These are phyloP conservation scores for Ambrosiella xylebori DNA, from an alignment of 2,329 filamentous ascomycete genomes.

Conservation along the genomic window DNA sequence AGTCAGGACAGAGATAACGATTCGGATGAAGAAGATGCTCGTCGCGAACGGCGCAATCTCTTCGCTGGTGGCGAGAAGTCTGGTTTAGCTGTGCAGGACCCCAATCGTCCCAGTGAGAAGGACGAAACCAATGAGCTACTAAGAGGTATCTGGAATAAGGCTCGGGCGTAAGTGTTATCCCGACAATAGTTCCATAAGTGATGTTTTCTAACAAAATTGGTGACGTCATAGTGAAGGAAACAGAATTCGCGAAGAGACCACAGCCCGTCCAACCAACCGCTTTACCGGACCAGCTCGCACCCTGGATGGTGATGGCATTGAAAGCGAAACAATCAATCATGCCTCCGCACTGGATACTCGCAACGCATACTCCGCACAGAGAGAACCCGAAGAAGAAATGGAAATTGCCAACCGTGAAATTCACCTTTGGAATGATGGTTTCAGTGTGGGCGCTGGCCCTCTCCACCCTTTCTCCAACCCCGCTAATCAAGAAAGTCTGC, in stretches of 20 bases:
- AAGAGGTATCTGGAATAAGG: constrained; percentile 47
- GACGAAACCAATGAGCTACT: constrained; percentile 29
- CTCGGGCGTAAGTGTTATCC: constrained; percentile 33
- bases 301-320: constrained; percentile 59
- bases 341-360: constrained; percentile 22
- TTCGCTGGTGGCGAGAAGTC: constrained; percentile 81
- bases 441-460: constrained; percentile 68
- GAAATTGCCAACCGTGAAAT: constrained; percentile 34
- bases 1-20: constrained; percentile 38
- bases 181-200: neutral
- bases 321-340: constrained; percentile 51
- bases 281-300: constrained; percentile 61
- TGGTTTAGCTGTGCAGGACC: constrained; percentile 49
- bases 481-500: constrained; percentile 50
- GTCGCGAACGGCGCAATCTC: constrained; percentile 46
- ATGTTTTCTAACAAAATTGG: neutral
- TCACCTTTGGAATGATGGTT: constrained; percentile 70
- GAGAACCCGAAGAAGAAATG: constrained; percentile 28
- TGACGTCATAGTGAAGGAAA: neutral
- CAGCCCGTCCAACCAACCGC: constrained; percentile 27
- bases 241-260: constrained; percentile 4
- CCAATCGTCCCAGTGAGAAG: constrained; percentile 24
- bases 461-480: constrained; percentile 67
- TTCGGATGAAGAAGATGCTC: constrained; percentile 36
- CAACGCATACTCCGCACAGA: constrained; percentile 13